Evolutionary conservation across 805 yeast species (phyloP).

Genomic region (Kazachstania viticola): DNA sequence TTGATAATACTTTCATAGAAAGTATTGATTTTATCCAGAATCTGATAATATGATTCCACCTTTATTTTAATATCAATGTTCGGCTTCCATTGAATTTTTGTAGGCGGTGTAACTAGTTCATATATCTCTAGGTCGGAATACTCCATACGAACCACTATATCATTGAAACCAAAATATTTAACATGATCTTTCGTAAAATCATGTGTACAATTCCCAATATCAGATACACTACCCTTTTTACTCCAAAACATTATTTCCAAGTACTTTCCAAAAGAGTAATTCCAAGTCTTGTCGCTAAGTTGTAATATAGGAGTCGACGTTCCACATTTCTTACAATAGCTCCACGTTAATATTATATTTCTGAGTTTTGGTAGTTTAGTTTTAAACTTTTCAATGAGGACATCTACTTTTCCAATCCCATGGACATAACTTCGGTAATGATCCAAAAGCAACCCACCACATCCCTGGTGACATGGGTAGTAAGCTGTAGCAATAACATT

Average conservation of each 20-base stretch:
- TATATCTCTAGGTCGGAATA: constrained; percentile 64
- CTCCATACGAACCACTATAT: constrained; percentile 68
- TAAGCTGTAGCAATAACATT: constrained; percentile 58
- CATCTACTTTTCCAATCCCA: constrained; percentile 73
- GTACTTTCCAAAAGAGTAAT: constrained; percentile 86
- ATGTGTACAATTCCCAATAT: constrained; percentile 61
- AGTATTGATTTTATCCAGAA: constrained; percentile 38
- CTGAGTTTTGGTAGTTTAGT: constrained; percentile 48
- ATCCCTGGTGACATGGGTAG: constrained; percentile 66
- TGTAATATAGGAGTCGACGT: constrained; percentile 64
- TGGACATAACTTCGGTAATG: constrained; percentile 85
- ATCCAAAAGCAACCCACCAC: constrained; percentile 56
- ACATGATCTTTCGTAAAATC: constrained; percentile 74
- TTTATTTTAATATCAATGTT: constrained; percentile 59
- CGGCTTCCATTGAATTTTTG: constrained; percentile 61
- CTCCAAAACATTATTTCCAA: constrained; percentile 80
- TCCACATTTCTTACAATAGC: constrained; percentile 73
- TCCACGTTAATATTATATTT: constrained; percentile 78
- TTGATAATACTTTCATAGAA: constrained; percentile 67
- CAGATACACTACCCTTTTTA: constrained; percentile 39
- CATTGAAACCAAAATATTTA: constrained; percentile 74
- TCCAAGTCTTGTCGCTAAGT: constrained; percentile 81
- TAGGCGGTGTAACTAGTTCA: constrained; percentile 68
- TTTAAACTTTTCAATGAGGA: constrained; percentile 52
- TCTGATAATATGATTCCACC: constrained; percentile 44